These are phyloP conservation scores for Cordyceps tenuipes DNA, from an alignment of 2,329 filamentous ascomycete genomes.

Conservation along the genomic window DNA sequence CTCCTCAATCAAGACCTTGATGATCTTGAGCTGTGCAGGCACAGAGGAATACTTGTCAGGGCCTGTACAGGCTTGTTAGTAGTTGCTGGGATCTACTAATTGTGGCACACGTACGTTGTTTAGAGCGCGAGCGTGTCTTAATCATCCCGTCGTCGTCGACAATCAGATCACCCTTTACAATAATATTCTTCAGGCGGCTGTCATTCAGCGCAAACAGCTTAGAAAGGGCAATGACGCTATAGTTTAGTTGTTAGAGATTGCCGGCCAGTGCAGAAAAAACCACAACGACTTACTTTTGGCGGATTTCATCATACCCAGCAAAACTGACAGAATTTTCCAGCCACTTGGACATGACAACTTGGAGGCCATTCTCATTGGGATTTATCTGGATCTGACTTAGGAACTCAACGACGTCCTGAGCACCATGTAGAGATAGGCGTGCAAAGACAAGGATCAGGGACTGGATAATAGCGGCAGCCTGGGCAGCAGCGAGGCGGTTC, in stretches of 20 bases:
- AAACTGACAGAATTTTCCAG: conserved; percentile 95
- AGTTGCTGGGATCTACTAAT: conserved; percentile 14
- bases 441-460: conserved; percentile 94
- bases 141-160: conserved; percentile 69
- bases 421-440: conserved; percentile 73
- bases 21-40: conserved; percentile 82
- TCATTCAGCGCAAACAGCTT: conserved; percentile 88
- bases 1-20: conserved; percentile 93
- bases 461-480: conserved; percentile 86
- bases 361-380: conserved; percentile 64
- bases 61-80: conserved; percentile 34
- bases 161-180: conserved; percentile 88
- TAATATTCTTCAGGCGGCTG: conserved; percentile 64
- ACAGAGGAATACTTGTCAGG: conserved; percentile 87
- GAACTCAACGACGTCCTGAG: conserved; percentile 87
- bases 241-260: background rate
- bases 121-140: conserved; percentile 87
- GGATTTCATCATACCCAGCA: conserved; percentile 95
- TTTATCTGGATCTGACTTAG: conserved; percentile 75
- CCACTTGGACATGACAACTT: conserved; percentile 90
- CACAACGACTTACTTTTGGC: conserved; percentile 70
- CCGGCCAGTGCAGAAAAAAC: too few species aligned
- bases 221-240: conserved; percentile 80
- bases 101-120: conserved; percentile 52
- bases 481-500: conserved; percentile 69